Percentiles rank a stretch among this genome's conserved stretches.
Conservation (phyloP, 2,329 filamentous ascomycete species). For the Pseudogymnoascus sp. region DNA sequence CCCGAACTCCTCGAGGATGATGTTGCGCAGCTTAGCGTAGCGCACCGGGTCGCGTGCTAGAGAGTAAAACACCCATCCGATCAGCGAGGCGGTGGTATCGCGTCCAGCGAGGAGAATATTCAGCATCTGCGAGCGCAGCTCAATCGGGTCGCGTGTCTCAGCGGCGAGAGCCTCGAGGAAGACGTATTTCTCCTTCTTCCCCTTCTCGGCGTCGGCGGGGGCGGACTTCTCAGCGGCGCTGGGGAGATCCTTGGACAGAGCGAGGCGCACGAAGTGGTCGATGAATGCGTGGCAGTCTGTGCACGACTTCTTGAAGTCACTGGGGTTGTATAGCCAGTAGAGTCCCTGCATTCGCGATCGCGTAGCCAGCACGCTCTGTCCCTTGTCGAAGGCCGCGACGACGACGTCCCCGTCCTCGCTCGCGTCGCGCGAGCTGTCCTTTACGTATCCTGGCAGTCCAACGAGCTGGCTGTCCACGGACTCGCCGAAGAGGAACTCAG, state of each 20-base stretch:
- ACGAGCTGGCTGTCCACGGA: constrained; percentile 38
- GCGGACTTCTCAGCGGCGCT: constrained; percentile 18
- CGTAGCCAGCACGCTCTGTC: constrained; percentile 27
- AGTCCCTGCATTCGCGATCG: constrained; percentile 16
- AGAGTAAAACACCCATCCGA: constrained; percentile 43
- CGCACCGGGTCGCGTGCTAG: constrained; percentile 36
- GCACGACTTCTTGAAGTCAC: constrained; percentile 25
- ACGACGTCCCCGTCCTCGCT: constrained; percentile 32
- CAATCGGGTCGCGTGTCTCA: constrained; percentile 37
- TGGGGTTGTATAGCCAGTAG: constrained; percentile 28
- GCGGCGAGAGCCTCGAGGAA: constrained; percentile 53
- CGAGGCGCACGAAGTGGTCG: constrained; percentile 39
- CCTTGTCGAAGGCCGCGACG: constrained; percentile 42
- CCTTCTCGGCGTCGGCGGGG: constrained; percentile 22
- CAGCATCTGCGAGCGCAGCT: constrained; percentile 45
- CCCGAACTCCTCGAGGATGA: constrained; percentile 33
- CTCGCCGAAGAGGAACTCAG: constrained; percentile 49
- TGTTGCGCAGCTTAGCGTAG: constrained; percentile 37
- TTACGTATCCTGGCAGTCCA: constrained; percentile 11
- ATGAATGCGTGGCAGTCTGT: constrained; percentile 38
- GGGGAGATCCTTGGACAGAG: constrained; percentile 22
- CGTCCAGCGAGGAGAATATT: constrained; percentile 51
- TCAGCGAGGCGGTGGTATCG: constrained; percentile 49
- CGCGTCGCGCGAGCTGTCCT: neutral
- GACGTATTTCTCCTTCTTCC: constrained; percentile 30